Percentiles rank a stretch among this genome's conserved stretches.
Conservation (phyloP, 108 stramenopile genomes). For the Conticribra weissflogii region DNA sequence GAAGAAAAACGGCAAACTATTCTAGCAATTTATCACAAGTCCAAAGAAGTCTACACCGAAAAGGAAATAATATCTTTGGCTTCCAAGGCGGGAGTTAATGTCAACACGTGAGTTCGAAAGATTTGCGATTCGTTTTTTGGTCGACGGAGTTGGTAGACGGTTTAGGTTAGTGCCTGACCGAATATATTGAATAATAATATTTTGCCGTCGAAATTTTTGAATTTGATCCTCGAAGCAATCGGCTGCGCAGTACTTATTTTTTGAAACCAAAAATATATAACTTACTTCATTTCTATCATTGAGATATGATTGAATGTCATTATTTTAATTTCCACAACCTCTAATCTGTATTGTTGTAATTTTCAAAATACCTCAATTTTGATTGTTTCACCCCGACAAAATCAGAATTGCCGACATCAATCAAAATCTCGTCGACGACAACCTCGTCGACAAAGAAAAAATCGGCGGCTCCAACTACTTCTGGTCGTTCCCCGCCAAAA, state of each 20-base stretch:
- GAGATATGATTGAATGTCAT: too few relatives aligned
- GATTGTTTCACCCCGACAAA: neutral
- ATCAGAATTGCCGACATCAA: conserved; percentile 73
- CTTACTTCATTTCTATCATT: too few relatives aligned
- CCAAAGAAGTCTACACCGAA: conserved; percentile 88
- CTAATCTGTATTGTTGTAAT: conserved; percentile 2
- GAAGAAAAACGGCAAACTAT: conserved; percentile 90
- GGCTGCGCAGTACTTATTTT: neutral
- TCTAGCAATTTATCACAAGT: conserved; percentile 75
- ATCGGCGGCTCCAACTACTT: conserved; percentile 93
- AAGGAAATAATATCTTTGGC: conserved; percentile 85
- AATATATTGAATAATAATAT: too few relatives aligned
- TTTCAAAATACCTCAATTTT: neutral
- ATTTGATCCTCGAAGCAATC: too few relatives aligned
- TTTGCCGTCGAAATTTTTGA: too few relatives aligned
- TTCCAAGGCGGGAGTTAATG: conserved; percentile 86
- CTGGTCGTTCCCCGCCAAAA: conserved; percentile 91
- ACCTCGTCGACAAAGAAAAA: conserved; percentile 89
- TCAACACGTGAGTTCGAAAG: conserved; percentile 57
- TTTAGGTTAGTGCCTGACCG: too few relatives aligned
- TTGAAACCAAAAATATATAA: too few relatives aligned
- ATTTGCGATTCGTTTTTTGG: neutral
- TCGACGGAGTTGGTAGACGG: too few relatives aligned
- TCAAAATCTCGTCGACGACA: conserved; percentile 81
- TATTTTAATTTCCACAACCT: neutral